These are phyloP conservation scores for Wickerhamiella bombiphila DNA, from an alignment of 805 yeast species.

Conservation along the genomic window DNA sequence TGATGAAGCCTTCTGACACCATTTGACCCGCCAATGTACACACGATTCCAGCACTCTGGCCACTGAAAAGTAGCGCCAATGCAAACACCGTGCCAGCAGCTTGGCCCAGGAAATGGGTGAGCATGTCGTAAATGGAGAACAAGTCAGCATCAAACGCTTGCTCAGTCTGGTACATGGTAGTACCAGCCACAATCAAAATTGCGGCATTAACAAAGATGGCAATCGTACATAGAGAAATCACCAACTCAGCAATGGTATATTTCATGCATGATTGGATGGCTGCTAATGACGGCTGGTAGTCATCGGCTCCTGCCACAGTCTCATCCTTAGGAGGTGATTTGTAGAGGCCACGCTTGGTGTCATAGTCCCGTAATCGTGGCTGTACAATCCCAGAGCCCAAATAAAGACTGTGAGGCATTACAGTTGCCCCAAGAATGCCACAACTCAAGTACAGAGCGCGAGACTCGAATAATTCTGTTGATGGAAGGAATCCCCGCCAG, in stretches of 20 bases:
- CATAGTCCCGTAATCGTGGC: conserved; percentile 66
- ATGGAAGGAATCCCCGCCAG: conserved; percentile 57
- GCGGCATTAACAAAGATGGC: conserved; percentile 90
- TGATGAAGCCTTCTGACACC: conserved; percentile 79
- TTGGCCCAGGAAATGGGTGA: conserved; percentile 56
- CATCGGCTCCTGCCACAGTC: conserved; percentile 8
- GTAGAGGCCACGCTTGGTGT: conserved; percentile 34
- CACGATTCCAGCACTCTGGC: conserved; percentile 91
- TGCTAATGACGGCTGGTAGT: conserved; percentile 57
- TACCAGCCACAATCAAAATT: conserved; percentile 80
- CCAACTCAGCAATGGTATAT: conserved; percentile 68
- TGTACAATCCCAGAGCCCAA: conserved; percentile 80
- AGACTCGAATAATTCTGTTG: conserved; percentile 39
- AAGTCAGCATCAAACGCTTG: conserved; percentile 68
- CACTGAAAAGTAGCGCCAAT: conserved; percentile 71
- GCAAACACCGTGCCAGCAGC: conserved; percentile 86
- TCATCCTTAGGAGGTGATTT: conserved; percentile 9
- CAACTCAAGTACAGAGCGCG: conserved; percentile 61
- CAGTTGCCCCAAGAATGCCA: conserved; percentile 86
- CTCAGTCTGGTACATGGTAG: conserved; percentile 52
- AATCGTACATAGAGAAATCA: conserved; percentile 67
- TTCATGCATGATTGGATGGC: conserved; percentile 71
- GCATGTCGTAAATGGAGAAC: conserved; percentile 60
- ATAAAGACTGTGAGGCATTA: conserved; percentile 84
- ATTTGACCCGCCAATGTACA: conserved; percentile 90